Base-by-base conservation (phyloP, 2,329 filamentous ascomycete genomes). In the Diaporthe citri region DNA sequence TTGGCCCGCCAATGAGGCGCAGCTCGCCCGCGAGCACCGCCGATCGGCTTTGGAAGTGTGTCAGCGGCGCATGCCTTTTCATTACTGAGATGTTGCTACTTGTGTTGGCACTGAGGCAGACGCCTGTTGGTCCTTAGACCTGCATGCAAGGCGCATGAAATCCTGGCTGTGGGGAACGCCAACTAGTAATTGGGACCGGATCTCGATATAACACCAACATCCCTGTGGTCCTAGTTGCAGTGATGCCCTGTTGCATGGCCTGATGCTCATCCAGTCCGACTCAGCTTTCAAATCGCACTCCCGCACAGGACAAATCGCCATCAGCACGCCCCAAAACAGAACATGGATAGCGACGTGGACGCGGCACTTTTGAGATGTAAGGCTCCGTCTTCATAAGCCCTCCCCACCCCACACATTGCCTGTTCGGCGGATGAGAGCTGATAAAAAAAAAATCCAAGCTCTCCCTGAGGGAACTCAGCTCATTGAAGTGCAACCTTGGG, bases 211-310 rank as follows among this genome's bases (percentile, higher is more conserved):
- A 48, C 46, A 51, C 10, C 46, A n/a, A 51, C 46, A 51, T 3
- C 25, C n/a, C 10, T 4, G n/a, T 52, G n/a, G n/a, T 52, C 51
- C 13, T 15, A 15, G 28, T 28, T 10, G 51, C 15, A 15, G 22
- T 52, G 12, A 15, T 3, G 12, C 10, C n/a, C 1, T 4, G 10
- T 55, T 55, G 12, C 0, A 25, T 55, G 48, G n/a, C 10, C 4
- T 28, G n/a, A 0, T 25, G 13, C 4, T 7, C 1, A 1, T 7
- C 9, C 0, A 28, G 3, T 28, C 12, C 17, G 20, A 56, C 4
- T 2, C 28, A 56, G 13, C 15, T 28, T 31, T 2, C 12, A 9
- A 3, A 56, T 20, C 25, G 8, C 13, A 17, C 15, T 57, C 20
- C 4, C 8, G 4, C 4, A 4, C 28, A 6, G 39, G 31, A 57